These are phyloP conservation scores for Pseudogymnoascus sp. DNA, from an alignment of 2,329 filamentous ascomycete species.

Conservation along the genomic window DNA sequence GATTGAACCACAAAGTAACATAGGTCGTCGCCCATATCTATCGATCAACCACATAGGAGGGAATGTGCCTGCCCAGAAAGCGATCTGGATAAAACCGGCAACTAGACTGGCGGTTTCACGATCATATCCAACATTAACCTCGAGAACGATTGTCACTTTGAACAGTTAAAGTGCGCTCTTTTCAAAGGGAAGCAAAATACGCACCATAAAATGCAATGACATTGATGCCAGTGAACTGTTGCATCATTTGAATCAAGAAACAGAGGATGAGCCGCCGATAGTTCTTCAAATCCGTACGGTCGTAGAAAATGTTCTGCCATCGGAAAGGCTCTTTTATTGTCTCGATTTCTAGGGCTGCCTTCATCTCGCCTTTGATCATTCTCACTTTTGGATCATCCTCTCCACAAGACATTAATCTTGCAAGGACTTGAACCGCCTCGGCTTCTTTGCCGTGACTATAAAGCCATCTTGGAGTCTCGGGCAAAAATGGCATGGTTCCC, in stretches of 20 bases:
- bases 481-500: conserved; percentile 39
- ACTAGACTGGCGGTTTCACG: conserved; percentile 2
- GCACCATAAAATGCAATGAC: conserved; percentile 28
- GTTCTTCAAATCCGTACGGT: conserved; percentile 10
- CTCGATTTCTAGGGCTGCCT: conserved; percentile 44
- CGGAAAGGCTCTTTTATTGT: neutral
- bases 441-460: conserved; percentile 32
- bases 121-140: neutral
- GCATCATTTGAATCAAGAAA: conserved; percentile 39
- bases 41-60: conserved; percentile 21
- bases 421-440: conserved; percentile 34
- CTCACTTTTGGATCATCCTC: conserved; percentile 44
- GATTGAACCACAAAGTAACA: conserved; percentile 40
- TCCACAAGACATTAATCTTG: conserved; percentile 21
- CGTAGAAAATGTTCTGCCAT: conserved; percentile 9
- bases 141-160: conserved; percentile 6
- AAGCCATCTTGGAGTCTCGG: conserved; percentile 39
- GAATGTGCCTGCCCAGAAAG: conserved; percentile 9
- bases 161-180: neutral
- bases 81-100: conserved; percentile 10
- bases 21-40: conserved; percentile 55
- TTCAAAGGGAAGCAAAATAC: neutral
- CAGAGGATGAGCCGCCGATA: conserved; percentile 17
- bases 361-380: conserved; percentile 40
- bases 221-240: conserved; percentile 36